Percentiles rank a stretch among this genome's conserved stretches.
These are phyloP conservation scores for Wickerhamomyces bovis DNA, from an alignment of 805 yeast genomes.

Conservation along the genomic window DNA sequence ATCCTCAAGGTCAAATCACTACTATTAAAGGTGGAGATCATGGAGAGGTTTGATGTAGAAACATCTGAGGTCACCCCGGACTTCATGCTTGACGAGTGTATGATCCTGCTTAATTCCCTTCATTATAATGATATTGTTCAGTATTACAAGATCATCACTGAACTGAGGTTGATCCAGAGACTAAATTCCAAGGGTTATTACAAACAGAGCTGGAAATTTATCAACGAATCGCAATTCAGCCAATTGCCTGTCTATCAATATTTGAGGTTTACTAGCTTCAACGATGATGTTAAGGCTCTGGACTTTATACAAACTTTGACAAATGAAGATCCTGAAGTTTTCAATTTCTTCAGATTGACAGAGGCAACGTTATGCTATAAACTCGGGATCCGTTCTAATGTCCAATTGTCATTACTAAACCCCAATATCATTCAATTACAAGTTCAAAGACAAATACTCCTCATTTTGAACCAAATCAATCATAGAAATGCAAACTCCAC, in stretches of 20 bases:
- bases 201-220: conserved; percentile 6
- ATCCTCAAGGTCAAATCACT: conserved; percentile 1
- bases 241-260: background rate
- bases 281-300: conserved; percentile 6
- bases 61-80: conserved; percentile 2
- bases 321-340: conserved; percentile 2
- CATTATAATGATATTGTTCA: background rate
- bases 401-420: background rate
- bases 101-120: background rate
- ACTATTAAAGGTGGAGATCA: conserved; percentile 6
- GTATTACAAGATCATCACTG: background rate
- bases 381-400: conserved; percentile 1
- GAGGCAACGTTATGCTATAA: conserved; percentile 2
- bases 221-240: conserved; percentile 1
- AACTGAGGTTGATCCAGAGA: conserved; percentile 1
- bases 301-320: conserved; percentile 1
- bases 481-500: background rate
- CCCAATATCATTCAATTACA: conserved; percentile 1
- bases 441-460: conserved; percentile 1
- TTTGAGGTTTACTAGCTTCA: background rate
- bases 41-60: background rate
- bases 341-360: conserved; percentile 4
- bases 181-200: background rate
- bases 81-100: conserved; percentile 5
- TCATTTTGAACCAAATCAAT: conserved; percentile 1